Base-by-base conservation (phyloP, 2,329 filamentous ascomycete genomes). In the Ophiognomonia clavigignenti-juglandacearum region DNA sequence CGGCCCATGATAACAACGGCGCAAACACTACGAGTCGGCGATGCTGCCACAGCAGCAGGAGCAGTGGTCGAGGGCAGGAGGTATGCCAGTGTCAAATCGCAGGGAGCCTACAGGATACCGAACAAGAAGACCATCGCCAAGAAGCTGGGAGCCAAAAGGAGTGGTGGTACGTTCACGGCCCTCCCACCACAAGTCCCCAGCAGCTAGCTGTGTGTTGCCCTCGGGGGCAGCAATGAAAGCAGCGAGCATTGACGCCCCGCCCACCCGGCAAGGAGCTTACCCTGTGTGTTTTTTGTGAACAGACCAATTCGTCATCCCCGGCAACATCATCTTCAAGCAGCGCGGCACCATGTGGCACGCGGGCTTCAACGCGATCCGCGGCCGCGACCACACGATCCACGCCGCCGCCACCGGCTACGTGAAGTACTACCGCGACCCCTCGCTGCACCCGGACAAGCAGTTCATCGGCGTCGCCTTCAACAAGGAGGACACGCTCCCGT, bases 281-380 rank as follows among this genome's bases (percentile, higher is more conserved):
- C 27, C 34, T 8, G 35, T 24, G 20, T n/a, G n/a, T 36, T 39
- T 27, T 29, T n/a, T 39, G 16, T 29, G 3, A 13, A 49, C 61
- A 91, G 86, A 92, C 64, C 86, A 96, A 72, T 95, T 85, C 66
- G 93, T 98, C 29, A 86, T 96, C 49, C 86, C 91, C 4, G 93
- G 93, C 45, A 97, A 96, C 73, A 98, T 98, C 68, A 87, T 98
- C 70, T 98, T 93, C 80, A 90, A 89, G 64, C 93, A 98, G 69
- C 85, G 92, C 60, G 93, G 93, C 59, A 95, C 93, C 4, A 80
- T 84, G 60, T 98, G 93, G 93, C 92, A 85, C 65, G 86, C 93
- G 1, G 93, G 93, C 60, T 93, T 97, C 65, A 97, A 98, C 70
- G 88, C 87, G 67, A 87, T 84, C 59, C 92, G 97, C 75, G 93